Base-by-base conservation (phyloP, 257 asterid genomes). In the Ophiorrhiza pumila region DNA sequence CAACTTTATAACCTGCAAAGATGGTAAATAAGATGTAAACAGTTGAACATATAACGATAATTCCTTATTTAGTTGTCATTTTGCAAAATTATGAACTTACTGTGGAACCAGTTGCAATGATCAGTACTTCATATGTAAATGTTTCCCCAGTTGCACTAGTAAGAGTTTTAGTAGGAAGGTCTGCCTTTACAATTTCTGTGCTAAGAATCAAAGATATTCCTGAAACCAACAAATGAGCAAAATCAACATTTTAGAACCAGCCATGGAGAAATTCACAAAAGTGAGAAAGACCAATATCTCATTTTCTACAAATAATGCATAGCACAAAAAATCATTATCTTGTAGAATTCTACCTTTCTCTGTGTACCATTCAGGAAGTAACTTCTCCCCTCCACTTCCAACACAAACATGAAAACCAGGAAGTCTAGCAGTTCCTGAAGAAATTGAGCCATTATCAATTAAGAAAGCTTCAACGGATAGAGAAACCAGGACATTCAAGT, bases 381-480 rank as follows among this genome's bases (percentile, higher is more conserved):
- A 89, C 82, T 93, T 87, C 89, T 94, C 98, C 81, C 98, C 98
- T 50, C 98, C 98, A 88, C 98, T 85, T 80, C 98, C 98, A 85
- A 94, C 98, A 71, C 96, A 89, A 13, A 78, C 85, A 73, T 94
- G 97, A 80, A 94, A 94, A 61, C 98, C 98, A 32, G 97, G 97
- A 75, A 94, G 94, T 73, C 98, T 88, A 34, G 97, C 98, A 75
- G 96, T 84, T 75, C 97, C 98, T 94, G 86, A 77, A 72, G 74
- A 78, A 45, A 62, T 17, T 45, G 62, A 65, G 43, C 39, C 18
- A 39, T 41, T 25, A 70, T 53, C 14, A 35, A 72, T 59, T 10
- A 42, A 45, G 53, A 31, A 35, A 61, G 69, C 69, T 68, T 37
- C 65, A 56, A 4, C n/a, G 25, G 59, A 39, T 25, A 42, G 42